Conservation (phyloP, 805 yeast genomes). For the Lachancea kluyveri region DNA sequence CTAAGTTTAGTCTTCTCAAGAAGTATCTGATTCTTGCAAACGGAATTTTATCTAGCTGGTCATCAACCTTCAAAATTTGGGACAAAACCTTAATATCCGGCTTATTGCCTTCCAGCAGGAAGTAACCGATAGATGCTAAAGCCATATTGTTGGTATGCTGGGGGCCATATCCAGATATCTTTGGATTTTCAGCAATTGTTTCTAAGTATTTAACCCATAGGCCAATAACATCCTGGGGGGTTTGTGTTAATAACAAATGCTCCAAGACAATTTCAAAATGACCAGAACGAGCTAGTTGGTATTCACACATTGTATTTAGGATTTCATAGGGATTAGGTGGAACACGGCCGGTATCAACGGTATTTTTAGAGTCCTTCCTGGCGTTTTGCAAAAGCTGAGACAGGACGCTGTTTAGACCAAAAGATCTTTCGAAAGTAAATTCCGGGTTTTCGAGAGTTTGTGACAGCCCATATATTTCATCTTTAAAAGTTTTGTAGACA, state of each 20-base stretch:
- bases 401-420: conserved; percentile 17
- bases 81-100: conserved; percentile 18
- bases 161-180: conserved; percentile 5
- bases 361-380: conserved; percentile 4
- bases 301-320: conserved; percentile 19
- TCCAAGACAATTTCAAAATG: conserved; percentile 25
- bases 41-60: conserved; percentile 13
- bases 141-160: conserved; percentile 19
- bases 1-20: conserved; percentile 1
- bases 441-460: conserved; percentile 10
- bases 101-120: conserved; percentile 17
- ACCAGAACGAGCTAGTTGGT: conserved; percentile 22
- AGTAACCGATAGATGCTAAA: conserved; percentile 22
- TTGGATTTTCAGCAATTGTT: conserved; percentile 8
- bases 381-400: conserved; percentile 13
- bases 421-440: conserved; percentile 14
- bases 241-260: conserved; percentile 13
- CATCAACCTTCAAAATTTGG: conserved; percentile 15
- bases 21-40: conserved; percentile 5
- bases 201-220: conserved; percentile 29
- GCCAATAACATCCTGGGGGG: conserved; percentile 25
- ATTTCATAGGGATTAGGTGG: conserved; percentile 22
- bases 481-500: conserved; percentile 11
- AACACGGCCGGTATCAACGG: conserved; percentile 4
- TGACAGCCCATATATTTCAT: conserved; percentile 9